Evolutionary conservation across 768 basidiomycete genomes (phyloP).

Genomic region (Xerocomus brunneocitrinus): DNA sequence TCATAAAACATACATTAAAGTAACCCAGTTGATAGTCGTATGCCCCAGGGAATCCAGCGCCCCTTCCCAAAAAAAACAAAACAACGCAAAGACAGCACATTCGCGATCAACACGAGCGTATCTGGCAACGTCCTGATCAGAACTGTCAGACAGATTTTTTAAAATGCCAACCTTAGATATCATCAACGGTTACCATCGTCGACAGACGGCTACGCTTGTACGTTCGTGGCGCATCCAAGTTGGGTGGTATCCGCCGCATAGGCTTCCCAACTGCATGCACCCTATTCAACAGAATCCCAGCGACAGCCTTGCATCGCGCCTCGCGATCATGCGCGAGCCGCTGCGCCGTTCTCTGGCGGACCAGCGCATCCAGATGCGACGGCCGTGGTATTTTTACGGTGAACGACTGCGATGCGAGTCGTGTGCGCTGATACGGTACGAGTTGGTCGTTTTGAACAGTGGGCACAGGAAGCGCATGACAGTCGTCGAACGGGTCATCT

Average conservation of each 20-base stretch:
- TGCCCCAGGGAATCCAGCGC: background rate
- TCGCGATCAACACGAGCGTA: conserved; percentile 15
- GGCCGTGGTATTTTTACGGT: conserved; percentile 25
- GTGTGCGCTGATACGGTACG: conserved; percentile 24
- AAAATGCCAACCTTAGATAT: conserved; percentile 19
- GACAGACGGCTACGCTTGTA: conserved; percentile 55
- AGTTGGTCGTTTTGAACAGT: conserved; percentile 7
- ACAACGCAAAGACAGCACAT: background rate
- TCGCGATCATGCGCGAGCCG: conserved; percentile 35
- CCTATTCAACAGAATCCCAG: conserved; percentile 53
- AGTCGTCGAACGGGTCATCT: conserved; percentile 27
- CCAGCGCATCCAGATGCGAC: conserved; percentile 19
- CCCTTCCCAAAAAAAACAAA: background rate
- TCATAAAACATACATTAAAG: background rate
- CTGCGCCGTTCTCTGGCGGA: conserved; percentile 31
- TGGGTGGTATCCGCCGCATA: conserved; percentile 39
- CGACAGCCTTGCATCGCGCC: conserved; percentile 48
- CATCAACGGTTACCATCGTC: conserved; percentile 45
- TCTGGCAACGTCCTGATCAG: conserved; percentile 4
- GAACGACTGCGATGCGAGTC: conserved; percentile 26
- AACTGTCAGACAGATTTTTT: background rate
- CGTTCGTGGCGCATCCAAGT: conserved; percentile 29
- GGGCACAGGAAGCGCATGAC: conserved; percentile 12
- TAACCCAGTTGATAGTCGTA: background rate
- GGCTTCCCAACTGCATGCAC: conserved; percentile 51